Conservation (phyloP, 1,139 yeast species). For the Zygosaccharomyces sapae region DNA sequence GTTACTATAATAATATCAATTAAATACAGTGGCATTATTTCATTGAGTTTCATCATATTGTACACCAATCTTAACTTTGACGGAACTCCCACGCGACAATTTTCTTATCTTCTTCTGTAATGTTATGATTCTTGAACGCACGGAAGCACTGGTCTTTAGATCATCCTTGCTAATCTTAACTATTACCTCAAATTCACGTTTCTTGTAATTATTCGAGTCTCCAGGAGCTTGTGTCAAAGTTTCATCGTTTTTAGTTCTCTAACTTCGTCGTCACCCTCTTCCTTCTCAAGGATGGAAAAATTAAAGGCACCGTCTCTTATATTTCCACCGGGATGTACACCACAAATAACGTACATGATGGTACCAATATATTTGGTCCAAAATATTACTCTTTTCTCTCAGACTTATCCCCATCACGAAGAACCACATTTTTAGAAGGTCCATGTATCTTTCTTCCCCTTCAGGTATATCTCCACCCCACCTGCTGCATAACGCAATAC, state of each 20-base stretch:
- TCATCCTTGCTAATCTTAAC: constrained; percentile 49
- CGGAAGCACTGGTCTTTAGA: constrained; percentile 52
- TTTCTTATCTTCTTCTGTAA: constrained; percentile 51
- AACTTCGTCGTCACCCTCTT: constrained; percentile 26
- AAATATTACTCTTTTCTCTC: constrained; percentile 47
- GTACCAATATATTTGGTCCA: constrained; percentile 68
- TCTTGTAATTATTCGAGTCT: constrained; percentile 16
- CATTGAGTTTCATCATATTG: constrained; percentile 34
- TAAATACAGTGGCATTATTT: background rate
- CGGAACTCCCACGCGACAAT: constrained; percentile 44
- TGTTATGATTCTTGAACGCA: constrained; percentile 49
- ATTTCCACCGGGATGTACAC: constrained; percentile 71
- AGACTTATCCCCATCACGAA: constrained; percentile 44
- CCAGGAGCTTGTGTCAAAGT: constrained; percentile 16
- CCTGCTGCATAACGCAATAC: constrained; percentile 63
- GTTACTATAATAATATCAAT: too few relatives aligned
- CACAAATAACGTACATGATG: constrained; percentile 66
- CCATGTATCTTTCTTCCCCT: constrained; percentile 43
- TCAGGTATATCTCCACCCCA: constrained; percentile 75
- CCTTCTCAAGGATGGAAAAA: constrained; percentile 36
- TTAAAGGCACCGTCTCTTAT: constrained; percentile 53
- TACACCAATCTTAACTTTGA: constrained; percentile 41
- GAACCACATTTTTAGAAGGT: constrained; percentile 44
- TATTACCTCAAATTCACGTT: constrained; percentile 41
- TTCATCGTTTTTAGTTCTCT: constrained; percentile 27